Percentiles rank a stretch among this genome's conserved stretches.
These are phyloP conservation scores for Symbiodinium pilosum DNA, from an alignment of 73 alveolate genomes.

Conservation along the genomic window DNA sequence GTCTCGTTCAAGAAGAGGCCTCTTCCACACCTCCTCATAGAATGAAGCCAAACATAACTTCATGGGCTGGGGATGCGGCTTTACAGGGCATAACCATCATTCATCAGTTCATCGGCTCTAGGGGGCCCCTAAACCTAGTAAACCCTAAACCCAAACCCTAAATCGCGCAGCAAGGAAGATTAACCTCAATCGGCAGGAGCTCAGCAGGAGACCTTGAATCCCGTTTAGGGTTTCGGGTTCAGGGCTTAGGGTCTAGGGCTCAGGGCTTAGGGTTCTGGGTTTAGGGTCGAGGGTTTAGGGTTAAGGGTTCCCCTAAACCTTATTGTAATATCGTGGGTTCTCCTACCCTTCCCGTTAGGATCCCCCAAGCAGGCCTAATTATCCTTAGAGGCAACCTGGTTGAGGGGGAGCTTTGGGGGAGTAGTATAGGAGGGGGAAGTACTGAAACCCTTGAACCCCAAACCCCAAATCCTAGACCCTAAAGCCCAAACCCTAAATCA, in stretches of 20 bases:
- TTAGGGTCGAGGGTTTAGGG: not conserved
- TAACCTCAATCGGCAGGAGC: not conserved
- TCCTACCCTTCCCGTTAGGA: too few relatives aligned
- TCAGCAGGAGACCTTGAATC: not conserved
- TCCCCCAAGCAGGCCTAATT: too few relatives aligned
- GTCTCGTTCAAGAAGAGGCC: not conserved
- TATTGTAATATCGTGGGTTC: too few relatives aligned
- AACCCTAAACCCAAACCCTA: not conserved
- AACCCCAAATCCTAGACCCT: too few relatives aligned
- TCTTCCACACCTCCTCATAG: not conserved
- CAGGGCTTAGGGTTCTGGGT: not conserved
- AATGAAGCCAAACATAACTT: not conserved
- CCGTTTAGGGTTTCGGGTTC: not conserved
- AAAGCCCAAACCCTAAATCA: too few relatives aligned
- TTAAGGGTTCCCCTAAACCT: not conserved
- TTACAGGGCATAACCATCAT: not conserved
- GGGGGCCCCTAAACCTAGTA: not conserved
- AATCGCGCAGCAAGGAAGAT: not conserved
- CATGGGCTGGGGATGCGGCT: not conserved
- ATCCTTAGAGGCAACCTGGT: too few relatives aligned
- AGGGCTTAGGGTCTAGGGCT: not conserved
- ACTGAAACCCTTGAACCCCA: too few relatives aligned
- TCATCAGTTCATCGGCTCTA: not conserved
- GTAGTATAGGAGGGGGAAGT: too few relatives aligned
- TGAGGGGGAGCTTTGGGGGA: too few relatives aligned